Conservation (phyloP, 2,329 filamentous ascomycete genomes). For the Hirsutella thompsonii region DNA sequence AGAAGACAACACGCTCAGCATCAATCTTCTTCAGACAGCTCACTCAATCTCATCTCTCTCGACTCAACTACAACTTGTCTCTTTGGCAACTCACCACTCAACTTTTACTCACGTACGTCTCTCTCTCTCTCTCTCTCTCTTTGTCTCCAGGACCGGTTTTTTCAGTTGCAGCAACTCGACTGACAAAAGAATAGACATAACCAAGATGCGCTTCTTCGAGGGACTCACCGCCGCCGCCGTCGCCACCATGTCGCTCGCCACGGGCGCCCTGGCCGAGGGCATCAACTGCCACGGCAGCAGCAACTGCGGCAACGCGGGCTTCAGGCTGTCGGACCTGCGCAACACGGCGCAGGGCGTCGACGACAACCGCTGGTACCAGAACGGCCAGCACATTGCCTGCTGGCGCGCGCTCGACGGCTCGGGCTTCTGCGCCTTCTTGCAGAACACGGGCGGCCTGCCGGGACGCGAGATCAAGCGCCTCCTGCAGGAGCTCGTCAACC, state of each 20-base stretch:
- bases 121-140: too few relatives aligned
- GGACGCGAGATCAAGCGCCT: not conserved
- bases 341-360: not conserved
- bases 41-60: too few relatives aligned
- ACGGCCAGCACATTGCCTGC: not conserved
- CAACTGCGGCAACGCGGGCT: not conserved
- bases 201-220: not conserved
- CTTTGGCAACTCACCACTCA: too few relatives aligned
- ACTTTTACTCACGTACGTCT: too few relatives aligned
- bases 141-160: too few relatives aligned
- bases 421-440: not conserved
- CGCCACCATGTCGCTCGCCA: not conserved
- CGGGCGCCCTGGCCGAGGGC: not conserved
- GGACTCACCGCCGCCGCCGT: not conserved
- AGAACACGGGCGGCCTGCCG: not conserved
- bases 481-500: not conserved
- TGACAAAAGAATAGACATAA: not conserved
- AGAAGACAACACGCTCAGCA: too few relatives aligned
- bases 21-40: too few relatives aligned
- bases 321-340: not conserved
- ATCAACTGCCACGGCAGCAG: slow-evolving; percentile 1
- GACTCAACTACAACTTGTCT: not conserved
- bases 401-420: not conserved
- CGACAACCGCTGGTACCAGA: slow-evolving; percentile 1
- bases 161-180: too few relatives aligned